Base-by-base conservation (phyloP, 768 basidiomycete species). In the Hypsizygus marmoreus region DNA sequence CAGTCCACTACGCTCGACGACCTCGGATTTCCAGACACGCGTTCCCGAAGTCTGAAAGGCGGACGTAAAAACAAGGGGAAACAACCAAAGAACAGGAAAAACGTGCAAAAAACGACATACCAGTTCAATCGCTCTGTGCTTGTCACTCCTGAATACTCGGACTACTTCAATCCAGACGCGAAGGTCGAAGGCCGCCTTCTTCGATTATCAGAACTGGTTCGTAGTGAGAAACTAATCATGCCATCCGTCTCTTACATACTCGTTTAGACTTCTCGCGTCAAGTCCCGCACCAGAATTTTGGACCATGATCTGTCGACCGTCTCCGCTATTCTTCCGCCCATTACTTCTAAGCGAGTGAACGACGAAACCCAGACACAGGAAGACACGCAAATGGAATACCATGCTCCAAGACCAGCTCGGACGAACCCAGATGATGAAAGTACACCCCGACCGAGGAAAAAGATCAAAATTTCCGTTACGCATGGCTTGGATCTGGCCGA, bases 401-500 rank as follows among this genome's bases (percentile, higher is more conserved):
- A 50, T 49, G 52, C 56, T 30, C 31, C 41, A 46, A 61, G 53
- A 47, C 53, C 43, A 37, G 66, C 64, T 48, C 74, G 78, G 50
- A 60, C 68, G 44, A 70, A 66, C 43, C 60, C 60, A 24, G 49
- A 50, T 40, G 32, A 20, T 22, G 42, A 49, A 31, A 64, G 64
- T 30, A 55, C 53, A 19, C 58, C 50, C n/a, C 60, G 67, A 39
- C 66, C 67, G 9, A 61, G 52, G 53, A 90, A 88, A 71, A 87
- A 78, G 58, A 55, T 82, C 49, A 91, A 90, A 67, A 77, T 90
- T 38, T 91, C 88, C 12, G 66, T 91, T 30, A 79, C 80, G 30
- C 63, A 73, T 45, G 81, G 76, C 38, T 78, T 91, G 51, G 86
- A 90, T 66, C 77, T 91, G 4, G 87, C 85, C 24, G 88, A 91